Base-by-base conservation (phyloP, 345 rosid genomes). In the Pseudoturritis turrita region DNA sequence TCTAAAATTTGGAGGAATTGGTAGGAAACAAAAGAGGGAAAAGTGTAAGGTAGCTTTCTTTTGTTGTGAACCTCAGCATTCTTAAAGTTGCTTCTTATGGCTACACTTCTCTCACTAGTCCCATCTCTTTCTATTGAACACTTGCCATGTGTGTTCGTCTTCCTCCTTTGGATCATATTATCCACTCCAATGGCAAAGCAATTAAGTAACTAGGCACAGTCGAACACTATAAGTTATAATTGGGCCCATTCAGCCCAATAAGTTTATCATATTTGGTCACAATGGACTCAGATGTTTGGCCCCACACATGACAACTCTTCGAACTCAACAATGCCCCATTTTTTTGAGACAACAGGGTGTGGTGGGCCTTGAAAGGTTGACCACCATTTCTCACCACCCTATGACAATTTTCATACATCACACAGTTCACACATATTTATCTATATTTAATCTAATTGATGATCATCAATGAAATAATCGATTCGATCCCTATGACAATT, bases 61-160 rank as follows among this genome's bases (percentile, higher is more conserved):
- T 81, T 51, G 44, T 46, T 84, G 7, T 63, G 77, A 76, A 70
- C 90, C 87, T 68, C 73, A 73, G 78, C 70, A 75, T 69, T 82
- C 67, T 46, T 43, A 82, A 82, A 84, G 83, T 62, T 56, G 37
- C 63, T 73, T 75, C 79, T 40, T 76, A 72, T 69, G 90, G 90
- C 62, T 68, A 73, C 49, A 66, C 31, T 77, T 82, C 15, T 35
- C 45, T 78, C 55, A 59, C 31, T 7, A 58, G 81, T 82, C 81
- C 66, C 77, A 70, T 82, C 81, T 68, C 29, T 45, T 67, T 35
- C 62, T 25, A 14, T 12, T 15, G 41, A 54, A 62, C 65, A 54
- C 29, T 62, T 39, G 53, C 55, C 75, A 70, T 70, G 65, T 70
- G 57, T 62, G 50, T 33, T 43, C 28, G 4, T 62, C 36, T 50